Evolutionary conservation across 2,329 filamentous ascomycete genomes (phyloP), one percentile per base, ranked within the genome.

Genomic region (Aureobasidium sp.): DNA sequence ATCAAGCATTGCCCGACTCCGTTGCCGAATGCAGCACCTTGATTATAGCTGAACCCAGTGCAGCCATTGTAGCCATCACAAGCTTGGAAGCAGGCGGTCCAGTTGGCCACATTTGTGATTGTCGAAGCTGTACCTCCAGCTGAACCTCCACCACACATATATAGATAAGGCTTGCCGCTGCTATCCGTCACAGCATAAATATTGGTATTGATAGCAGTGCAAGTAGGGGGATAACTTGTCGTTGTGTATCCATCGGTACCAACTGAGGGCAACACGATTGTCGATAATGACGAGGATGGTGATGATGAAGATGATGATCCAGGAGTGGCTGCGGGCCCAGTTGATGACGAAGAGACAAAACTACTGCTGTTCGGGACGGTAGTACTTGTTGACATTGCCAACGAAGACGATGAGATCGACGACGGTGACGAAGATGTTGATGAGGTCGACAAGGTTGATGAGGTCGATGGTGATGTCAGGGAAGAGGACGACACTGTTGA

Each of bases 31-130:
- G 27, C 25, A 14, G 62, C 62, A 15, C 65, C 65, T 20, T 67
- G 65, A 1, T 63, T 52, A 55, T 67, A 70, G 2, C 63, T 65
- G 63, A 66, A 69, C 3, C 62, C 68, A 15, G 62, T 64, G 61
- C 68, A 70, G n/a, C 56, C 64, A 3, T 62, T 20, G 11, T 55
- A 57, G 41, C 27, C 47, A 39, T 68, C 67, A 55, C 69, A 70
- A 12, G 67, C 59, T 8, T 42, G 58, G 61, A 70, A 68, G 45
- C 68, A 70, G 17, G 68, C 66, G 4, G 51, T 45, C 62, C 64
- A 65, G n/a, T 55, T 60, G 12, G 52, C 52, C 4, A 51, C 48
- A 15, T 49, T 53, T 27, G 52, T n/a, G 12, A 56, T 44, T 6
- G 44, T 62, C 1, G 37, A 29, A 11, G 31, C 45, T 14, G 55